phyloP scores from a whole-genome alignment of 257 asterid genomes.

The Nicotiana obtusifolia region DNA sequence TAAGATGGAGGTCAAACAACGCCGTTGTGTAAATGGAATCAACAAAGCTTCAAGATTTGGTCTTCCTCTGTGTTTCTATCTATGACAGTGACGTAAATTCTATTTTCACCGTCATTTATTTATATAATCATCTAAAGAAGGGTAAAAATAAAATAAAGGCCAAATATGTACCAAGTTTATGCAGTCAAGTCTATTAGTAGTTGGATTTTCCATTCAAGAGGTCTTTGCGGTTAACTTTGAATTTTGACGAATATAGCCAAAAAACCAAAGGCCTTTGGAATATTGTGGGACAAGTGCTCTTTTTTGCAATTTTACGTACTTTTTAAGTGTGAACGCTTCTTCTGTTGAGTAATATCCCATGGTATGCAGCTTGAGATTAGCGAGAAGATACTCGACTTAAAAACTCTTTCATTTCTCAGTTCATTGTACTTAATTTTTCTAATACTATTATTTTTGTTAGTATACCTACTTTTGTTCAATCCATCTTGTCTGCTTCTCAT shows the following conservation, averaged over 20 bases:
- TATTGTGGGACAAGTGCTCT: not conserved
- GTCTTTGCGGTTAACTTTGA: constrained; percentile 2
- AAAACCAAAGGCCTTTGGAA: not conserved
- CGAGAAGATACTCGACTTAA: not conserved
- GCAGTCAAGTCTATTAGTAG: constrained; percentile 9
- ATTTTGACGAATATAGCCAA: not conserved
- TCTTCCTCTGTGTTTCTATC: not conserved
- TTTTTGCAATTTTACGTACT: not conserved
- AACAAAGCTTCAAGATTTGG: not conserved
- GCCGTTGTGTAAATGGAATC: not conserved
- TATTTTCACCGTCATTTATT: not conserved
- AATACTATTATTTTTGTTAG: not conserved
- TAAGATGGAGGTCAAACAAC: not conserved
- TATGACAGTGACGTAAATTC: not conserved
- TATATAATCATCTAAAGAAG: not conserved
- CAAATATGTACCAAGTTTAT: not conserved
- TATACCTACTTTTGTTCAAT: not conserved
- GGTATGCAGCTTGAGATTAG: not conserved
- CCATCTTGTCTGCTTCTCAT: not conserved
- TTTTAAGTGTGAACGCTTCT: not conserved
- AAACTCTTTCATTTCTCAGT: not conserved
- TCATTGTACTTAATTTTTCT: not conserved
- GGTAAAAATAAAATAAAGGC: not conserved
- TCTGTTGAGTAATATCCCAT: not conserved
- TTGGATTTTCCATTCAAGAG: not conserved